These are phyloP conservation scores for Suhomyces guaymorum DNA, from an alignment of 1,139 yeast genomes.

Conservation along the genomic window DNA sequence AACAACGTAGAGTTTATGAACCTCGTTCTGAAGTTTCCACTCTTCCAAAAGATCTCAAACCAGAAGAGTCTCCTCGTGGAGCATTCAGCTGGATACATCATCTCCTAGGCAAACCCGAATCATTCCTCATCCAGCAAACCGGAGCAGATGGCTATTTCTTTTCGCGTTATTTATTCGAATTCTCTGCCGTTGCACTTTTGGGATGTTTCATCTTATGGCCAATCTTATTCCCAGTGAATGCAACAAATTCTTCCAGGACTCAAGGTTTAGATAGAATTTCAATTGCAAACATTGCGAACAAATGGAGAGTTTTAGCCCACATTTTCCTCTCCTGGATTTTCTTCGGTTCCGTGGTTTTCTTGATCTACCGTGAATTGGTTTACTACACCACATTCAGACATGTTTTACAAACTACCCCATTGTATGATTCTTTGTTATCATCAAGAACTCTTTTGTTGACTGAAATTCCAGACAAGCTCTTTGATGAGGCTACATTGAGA, in stretches of 20 bases:
- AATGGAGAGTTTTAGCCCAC: constrained; percentile 68
- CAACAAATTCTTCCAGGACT: constrained; percentile 64
- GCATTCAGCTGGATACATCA: constrained; percentile 56
- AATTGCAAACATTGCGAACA: constrained; percentile 59
- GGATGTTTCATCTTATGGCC: constrained; percentile 75
- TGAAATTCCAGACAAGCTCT: constrained; percentile 53
- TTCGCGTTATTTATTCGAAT: constrained; percentile 69
- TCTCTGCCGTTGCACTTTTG: constrained; percentile 55
- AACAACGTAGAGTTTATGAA: constrained; percentile 72
- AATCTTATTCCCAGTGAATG: constrained; percentile 82
- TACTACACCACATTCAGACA: constrained; percentile 69
- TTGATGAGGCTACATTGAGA: constrained; percentile 54
- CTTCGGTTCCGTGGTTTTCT: constrained; percentile 58
- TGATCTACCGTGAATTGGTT: constrained; percentile 69
- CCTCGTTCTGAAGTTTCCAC: constrained; percentile 62
- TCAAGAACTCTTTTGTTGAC: constrained; percentile 69
- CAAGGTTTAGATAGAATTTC: constrained; percentile 60
- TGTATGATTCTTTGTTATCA: constrained; percentile 64
- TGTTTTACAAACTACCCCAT: constrained; percentile 67
- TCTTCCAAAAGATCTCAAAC: constrained; percentile 43
- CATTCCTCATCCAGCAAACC: constrained; percentile 71
- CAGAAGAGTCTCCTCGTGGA: constrained; percentile 60
- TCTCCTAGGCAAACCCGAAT: constrained; percentile 56
- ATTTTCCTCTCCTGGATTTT: constrained; percentile 69
- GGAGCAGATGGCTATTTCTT: constrained; percentile 91